Conservation (phyloP, 306 rosid genomes). For the Acmispon strigosus region DNA sequence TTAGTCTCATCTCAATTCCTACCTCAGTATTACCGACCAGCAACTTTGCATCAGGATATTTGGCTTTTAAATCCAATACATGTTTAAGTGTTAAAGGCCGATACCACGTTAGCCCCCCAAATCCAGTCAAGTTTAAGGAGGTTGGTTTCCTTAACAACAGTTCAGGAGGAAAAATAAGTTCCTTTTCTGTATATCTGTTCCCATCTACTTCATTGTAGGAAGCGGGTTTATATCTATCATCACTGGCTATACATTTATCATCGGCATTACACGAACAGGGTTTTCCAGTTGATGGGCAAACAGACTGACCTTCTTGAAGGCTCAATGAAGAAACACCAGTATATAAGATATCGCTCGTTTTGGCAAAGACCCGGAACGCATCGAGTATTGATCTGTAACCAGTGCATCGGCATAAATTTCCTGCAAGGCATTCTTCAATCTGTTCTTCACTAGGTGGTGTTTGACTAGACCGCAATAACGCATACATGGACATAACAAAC, state of each 20-base stretch:
- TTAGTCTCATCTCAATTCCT: constrained; percentile 91
- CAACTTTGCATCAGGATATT: constrained; percentile 71
- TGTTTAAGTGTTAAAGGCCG: constrained; percentile 69
- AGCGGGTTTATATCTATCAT: constrained; percentile 36
- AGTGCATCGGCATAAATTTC: constrained; percentile 94
- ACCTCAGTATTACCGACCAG: constrained; percentile 91
- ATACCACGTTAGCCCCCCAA: constrained; percentile 76
- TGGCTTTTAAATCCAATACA: constrained; percentile 62
- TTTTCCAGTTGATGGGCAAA: constrained; percentile 93
- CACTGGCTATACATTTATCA: constrained; percentile 30
- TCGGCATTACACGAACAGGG: constrained; percentile 66
- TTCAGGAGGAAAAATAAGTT: constrained; percentile 91
- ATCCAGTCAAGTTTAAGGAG: constrained; percentile 61
- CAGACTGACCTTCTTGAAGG: constrained; percentile 41
- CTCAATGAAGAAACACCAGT: constrained; percentile 44
- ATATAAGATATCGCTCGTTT: constrained; percentile 54
- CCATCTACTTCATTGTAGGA: constrained; percentile 78
- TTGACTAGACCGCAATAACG: constrained; percentile 74
- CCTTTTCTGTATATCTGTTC: constrained; percentile 69
- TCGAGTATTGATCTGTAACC: constrained; percentile 96
- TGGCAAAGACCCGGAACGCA: constrained; percentile 88
- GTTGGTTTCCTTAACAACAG: constrained; percentile 48
- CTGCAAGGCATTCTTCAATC: constrained; percentile 90
- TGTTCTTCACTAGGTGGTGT: constrained; percentile 71
- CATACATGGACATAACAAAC: constrained; percentile 86